Evolutionary conservation across 345 rosid species (phyloP).

Genomic region (Camelina sativa): DNA sequence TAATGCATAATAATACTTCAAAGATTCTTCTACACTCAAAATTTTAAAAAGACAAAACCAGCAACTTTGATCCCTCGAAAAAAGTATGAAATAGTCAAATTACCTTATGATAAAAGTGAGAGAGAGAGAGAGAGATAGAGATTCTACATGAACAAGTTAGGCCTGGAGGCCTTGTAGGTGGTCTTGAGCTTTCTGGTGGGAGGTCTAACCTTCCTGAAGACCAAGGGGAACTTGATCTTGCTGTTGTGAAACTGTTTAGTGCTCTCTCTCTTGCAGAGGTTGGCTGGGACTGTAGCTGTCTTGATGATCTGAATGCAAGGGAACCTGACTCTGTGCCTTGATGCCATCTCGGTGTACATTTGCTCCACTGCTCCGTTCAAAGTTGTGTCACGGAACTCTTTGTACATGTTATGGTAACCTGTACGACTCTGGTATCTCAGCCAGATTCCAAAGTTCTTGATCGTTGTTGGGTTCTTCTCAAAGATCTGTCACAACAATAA

Average conservation of each 20-base stretch:
- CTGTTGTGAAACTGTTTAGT: constrained; percentile 66
- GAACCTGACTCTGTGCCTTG: constrained; percentile 67
- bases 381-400: constrained; percentile 59
- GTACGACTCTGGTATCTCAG: constrained; percentile 63
- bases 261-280: constrained; percentile 59
- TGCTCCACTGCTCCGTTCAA: constrained; percentile 67
- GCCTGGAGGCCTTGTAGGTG: constrained; percentile 57
- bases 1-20: constrained; percentile 1
- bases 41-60: background rate
- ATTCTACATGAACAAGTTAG: constrained; percentile 57
- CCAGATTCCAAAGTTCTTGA: constrained; percentile 69
- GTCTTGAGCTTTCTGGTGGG: constrained; percentile 67
- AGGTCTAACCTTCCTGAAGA: constrained; percentile 56
- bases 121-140: background rate
- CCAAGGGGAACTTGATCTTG: constrained; percentile 55
- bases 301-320: constrained; percentile 70
- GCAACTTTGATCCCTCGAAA: constrained; percentile 1
- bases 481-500: constrained; percentile 46
- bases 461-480: constrained; percentile 65
- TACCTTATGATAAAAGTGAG: background rate
- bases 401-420: constrained; percentile 61
- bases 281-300: constrained; percentile 59
- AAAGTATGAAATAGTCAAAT: constrained; percentile 4
- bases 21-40: constrained; percentile 25
- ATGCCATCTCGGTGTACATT: constrained; percentile 71